Conservation (phyloP, 164 flowering plant genomes). For the Stephania cephalantha region DNA sequence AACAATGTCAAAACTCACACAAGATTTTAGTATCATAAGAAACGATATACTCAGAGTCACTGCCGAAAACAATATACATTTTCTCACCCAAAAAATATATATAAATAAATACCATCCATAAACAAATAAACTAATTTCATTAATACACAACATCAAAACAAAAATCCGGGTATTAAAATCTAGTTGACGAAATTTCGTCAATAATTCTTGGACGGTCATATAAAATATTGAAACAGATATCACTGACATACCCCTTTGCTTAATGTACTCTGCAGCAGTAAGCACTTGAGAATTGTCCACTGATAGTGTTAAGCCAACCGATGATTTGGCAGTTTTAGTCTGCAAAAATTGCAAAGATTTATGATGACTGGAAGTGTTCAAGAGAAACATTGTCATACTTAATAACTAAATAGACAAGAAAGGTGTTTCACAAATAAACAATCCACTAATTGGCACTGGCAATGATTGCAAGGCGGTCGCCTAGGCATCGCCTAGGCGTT, state of each 20-base stretch:
- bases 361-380: slow-evolving; percentile 8
- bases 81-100: not conserved
- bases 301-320: slow-evolving; percentile 65
- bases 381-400: not conserved
- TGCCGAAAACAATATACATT: not conserved
- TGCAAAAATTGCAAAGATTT: slow-evolving; percentile 26
- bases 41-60: not conserved
- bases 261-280: slow-evolving; percentile 59
- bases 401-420: not conserved
- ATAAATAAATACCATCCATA: no score
- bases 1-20: not conserved
- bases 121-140: not conserved
- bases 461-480: no score
- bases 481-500: no score
- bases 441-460: not conserved
- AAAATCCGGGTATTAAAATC: not conserved
- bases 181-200: not conserved
- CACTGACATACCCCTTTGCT: slow-evolving; percentile 55
- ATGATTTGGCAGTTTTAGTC: slow-evolving; percentile 90
- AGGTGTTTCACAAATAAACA: not conserved
- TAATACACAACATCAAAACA: not conserved
- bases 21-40: not conserved
- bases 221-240: slow-evolving; percentile 1
- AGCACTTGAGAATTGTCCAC: slow-evolving; percentile 75
- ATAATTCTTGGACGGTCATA: not conserved